Evolutionary conservation across 371 early-diverging fungal species (phyloP), one percentile per base, ranked within the genome.

Genomic region (Hamiltosporidium tvaerminnensis): DNA sequence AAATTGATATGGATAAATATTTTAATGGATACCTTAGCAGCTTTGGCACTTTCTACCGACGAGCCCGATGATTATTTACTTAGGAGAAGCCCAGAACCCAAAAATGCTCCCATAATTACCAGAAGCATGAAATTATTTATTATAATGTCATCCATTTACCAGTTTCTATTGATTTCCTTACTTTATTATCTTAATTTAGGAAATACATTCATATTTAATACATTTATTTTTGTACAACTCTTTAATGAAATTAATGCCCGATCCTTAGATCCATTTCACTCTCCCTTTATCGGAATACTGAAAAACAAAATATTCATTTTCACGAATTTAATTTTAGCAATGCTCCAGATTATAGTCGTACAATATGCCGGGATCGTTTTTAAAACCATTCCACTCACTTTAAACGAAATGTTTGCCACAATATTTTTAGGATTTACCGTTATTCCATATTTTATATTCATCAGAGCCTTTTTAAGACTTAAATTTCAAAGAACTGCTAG

Each of bases 211-310:
- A 83, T 92, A 9, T 93, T 92, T 81, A 94, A 93, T 76, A 75
- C 85, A 12, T 94, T 93, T 81, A 88, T 92, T 41, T 87, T 90
- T 72, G 76, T 89, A 41, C 92, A 92, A 79, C 77, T 92, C n/a
- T 90, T 92, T 72, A 91, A 90, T 74, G 32, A 36, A 49, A 64
- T 59, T 47, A 61, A 65, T 53, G 63, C 35, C 39, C 36, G 47
- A 36, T 16, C 33, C 5, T 32, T 55, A 10, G n/a, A 30, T 54
- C 47, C 35, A 63, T 30, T 10, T 2, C 35, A 14, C 33, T 63
- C 77, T 85, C 76, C 60, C 65, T 83, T 67, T 82, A 78, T 68
- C 83, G 83, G 66, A 52, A 81, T 91, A 44, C 76, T 74, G 63
- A 67, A 82, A 63, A 89, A 92, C 79, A 80, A 77, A 71, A 81